Evolutionary conservation across 139 green algal genomes (phyloP).

Genomic region (Closterium sp.): DNA sequence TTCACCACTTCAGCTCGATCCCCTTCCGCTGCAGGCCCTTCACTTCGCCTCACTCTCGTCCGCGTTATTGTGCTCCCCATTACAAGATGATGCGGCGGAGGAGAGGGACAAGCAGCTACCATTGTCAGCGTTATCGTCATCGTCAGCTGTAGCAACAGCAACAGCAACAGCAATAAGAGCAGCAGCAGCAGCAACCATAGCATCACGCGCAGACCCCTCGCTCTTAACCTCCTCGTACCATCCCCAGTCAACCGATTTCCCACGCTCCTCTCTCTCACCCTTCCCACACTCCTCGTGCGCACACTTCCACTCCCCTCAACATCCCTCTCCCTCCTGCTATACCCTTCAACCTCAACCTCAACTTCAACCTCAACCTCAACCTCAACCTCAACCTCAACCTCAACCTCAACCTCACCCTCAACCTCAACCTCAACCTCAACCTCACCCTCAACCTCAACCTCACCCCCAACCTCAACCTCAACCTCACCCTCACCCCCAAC

Average conservation of each 20-base stretch:
- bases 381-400: not conserved
- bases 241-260: not conserved
- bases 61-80: not conserved
- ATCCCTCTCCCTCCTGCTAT: not conserved
- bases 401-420: no score
- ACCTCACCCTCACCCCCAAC: no score
- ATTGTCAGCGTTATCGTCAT: not conserved
- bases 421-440: not conserved
- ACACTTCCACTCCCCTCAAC: not conserved
- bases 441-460: no score
- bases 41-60: not conserved
- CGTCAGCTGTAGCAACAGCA: no score
- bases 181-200: not conserved
- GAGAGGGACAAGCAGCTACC: not conserved
- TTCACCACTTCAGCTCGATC: not conserved
- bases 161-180: not conserved
- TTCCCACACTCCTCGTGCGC: not conserved
- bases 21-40: not conserved
- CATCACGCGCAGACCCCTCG: not conserved
- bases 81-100: not conserved
- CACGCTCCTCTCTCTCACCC: not conserved
- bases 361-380: no score
- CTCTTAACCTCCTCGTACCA: not conserved
- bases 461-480: not conserved
- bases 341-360: no score